Conservation (phyloP, 768 basidiomycete species). For the Lentinula lateritia region DNA sequence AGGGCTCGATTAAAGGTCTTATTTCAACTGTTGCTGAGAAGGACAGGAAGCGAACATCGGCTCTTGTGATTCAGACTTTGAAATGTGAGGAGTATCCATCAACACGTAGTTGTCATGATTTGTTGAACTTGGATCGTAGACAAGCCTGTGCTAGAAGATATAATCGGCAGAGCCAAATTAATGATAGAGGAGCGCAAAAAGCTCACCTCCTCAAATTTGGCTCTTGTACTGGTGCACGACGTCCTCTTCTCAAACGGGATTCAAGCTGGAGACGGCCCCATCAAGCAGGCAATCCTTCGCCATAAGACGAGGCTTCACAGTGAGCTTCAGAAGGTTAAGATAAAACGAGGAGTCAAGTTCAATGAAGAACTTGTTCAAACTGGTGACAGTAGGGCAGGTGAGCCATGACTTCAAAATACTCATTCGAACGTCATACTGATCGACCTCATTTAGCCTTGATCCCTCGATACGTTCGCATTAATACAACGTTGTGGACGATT, state of each 20-base stretch:
- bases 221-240: slow-evolving; percentile 88
- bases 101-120: background rate
- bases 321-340: slow-evolving; percentile 81
- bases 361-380: slow-evolving; percentile 59
- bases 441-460: slow-evolving; percentile 44
- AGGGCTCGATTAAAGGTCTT: slow-evolving; percentile 90
- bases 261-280: slow-evolving; percentile 84
- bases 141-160: slow-evolving; percentile 65
- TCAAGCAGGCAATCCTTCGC: slow-evolving; percentile 81
- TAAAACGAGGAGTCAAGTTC: slow-evolving; percentile 63
- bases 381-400: slow-evolving; percentile 63
- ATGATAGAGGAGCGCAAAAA: slow-evolving; percentile 72
- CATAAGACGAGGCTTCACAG: slow-evolving; percentile 87
- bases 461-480: slow-evolving; percentile 84
- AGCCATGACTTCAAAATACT: slow-evolving; percentile 10
- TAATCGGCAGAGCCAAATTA: slow-evolving; percentile 64
- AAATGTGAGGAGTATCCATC: slow-evolving; percentile 63
- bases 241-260: slow-evolving; percentile 79
- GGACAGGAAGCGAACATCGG: slow-evolving; percentile 71
- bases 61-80: slow-evolving; percentile 89
- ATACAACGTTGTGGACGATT: slow-evolving; percentile 62
- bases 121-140: slow-evolving; percentile 38
- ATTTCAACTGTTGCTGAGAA: slow-evolving; percentile 69
- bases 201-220: slow-evolving; percentile 69
- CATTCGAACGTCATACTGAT: background rate